Base-by-base conservation (phyloP, 495 filamentous ascomycete species). In the Neurospora tetraspora region DNA sequence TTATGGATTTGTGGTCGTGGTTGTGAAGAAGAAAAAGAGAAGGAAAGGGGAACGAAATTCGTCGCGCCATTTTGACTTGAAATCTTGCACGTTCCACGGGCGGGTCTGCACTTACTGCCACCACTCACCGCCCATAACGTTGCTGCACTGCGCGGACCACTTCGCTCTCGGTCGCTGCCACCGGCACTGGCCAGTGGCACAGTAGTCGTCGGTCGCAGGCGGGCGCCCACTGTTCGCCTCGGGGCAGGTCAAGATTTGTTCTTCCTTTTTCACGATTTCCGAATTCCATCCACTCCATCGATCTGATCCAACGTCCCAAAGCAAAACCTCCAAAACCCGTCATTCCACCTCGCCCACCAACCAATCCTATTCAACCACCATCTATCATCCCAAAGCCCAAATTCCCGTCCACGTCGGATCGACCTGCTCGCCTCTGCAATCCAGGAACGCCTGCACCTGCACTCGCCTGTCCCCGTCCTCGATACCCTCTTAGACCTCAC, bases 1-100 rank as follows among this genome's bases (percentile, higher is more conserved):
- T 94, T 71, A 70, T 69, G 92, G 94, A 89, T 90, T 89, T 91
- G 90, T 91, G 93, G 93, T 96, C 93, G 78, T 89, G 84, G 79
- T 84, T 84, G 84, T 84, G 73, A 83, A 81, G 86, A 74, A 81
- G 85, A 82, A 80, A 76, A 82, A 76, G 74, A 80, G 76, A 61
- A 75, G 72, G 74, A 77, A 73, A 42, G 31, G 39, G 14, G 27
- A 38, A 12, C 4, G 70, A 79, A 80, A 72, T 74, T 75, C 43
- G 14, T 65, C 53, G 53, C 53, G 53, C 69, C 68, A 61, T 73
- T 43, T 69, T 70, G 34, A 53, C 16, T 69, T 68, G 70, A 71
- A 73, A 69, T 74, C 73, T 80, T 71, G 65, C 74, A 73, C 34
- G 53, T 23, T 11, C 39, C 39, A 71, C 42, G 27, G 39, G 68